Base-by-base conservation (phyloP, 2,329 filamentous ascomycete species). In the Trichoderma sp. region DNA sequence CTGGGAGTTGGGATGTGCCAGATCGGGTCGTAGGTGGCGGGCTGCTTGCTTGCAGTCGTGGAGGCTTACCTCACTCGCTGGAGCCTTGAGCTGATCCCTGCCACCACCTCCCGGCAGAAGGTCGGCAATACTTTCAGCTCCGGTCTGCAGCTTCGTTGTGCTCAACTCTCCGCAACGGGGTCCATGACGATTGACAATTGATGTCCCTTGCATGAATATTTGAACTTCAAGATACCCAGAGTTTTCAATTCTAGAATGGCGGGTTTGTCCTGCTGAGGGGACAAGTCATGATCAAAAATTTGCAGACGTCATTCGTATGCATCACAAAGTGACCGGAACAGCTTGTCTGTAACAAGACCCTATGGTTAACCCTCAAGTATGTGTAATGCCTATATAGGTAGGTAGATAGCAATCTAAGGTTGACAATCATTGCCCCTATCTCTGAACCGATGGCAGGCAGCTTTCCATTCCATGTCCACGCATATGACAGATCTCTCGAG, bases 31-130 rank as follows among this genome's bases (percentile, higher is more conserved):
- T 57, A 51, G 69, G 15, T 57, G 54, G 69, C 67, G 69, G 34
- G 69, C 68, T 70, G 71, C 62, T 64, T 39, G 12, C 51, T 54
- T 61, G 71, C 71, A 77, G 48, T 48, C 30, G 51, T 45, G 54
- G 63, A 66, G 55, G 77, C 77, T 79, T 78, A 78, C 77, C 77
- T 78, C 76, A 78, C 73, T 72, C 70, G 72, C 69, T 77, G 76
- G 71, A 78, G 75, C 75, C 75, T 77, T 75, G 71, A 67, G 67
- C 72, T 72, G 70, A 69, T 67, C 69, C 71, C 67, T 63, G 68
- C 65, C 56, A 52, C 65, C 62, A 63, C 58, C 56, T 39, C 47
- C 39, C 75, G 76, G 76, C 66, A 73, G 71, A 78, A 76, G 51
- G 58, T 76, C 76, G 76, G 74, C 50, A 64, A 56, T 67, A 66